Percentiles rank a stretch among this genome's conserved stretches.
Conservation (phyloP, 495 filamentous ascomycete genomes). For the Staphylotrichum tortipilum region DNA sequence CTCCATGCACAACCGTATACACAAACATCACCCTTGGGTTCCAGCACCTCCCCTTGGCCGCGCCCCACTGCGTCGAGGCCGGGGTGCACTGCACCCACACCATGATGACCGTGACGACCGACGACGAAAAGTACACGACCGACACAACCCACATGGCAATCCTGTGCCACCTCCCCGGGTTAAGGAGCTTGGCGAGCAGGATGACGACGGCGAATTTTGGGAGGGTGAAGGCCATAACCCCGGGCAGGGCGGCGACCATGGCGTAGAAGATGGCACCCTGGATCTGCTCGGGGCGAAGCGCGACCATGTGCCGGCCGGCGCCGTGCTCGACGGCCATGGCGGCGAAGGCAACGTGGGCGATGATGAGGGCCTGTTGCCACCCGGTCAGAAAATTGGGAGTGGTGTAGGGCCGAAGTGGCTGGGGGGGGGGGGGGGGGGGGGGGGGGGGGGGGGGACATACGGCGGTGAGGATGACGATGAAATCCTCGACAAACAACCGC, state of each 20-base stretch:
- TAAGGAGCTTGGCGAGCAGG: constrained; percentile 15
- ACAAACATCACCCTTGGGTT: constrained; percentile 15
- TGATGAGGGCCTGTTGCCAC: too few relatives aligned
- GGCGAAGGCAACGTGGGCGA: too few relatives aligned
- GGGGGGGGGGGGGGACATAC: too few relatives aligned
- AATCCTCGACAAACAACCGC: constrained; percentile 10
- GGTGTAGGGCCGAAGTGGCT: too few relatives aligned
- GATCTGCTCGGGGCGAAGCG: constrained; percentile 6
- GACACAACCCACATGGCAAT: constrained; percentile 15
- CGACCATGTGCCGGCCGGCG: constrained; percentile 11
- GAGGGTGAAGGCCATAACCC: constrained; percentile 14
- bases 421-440: too few relatives aligned
- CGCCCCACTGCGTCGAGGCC: constrained; percentile 13
- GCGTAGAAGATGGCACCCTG: constrained; percentile 11
- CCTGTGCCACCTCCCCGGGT: constrained; percentile 8
- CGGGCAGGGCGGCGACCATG: constrained; percentile 16
- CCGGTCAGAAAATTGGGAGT: too few relatives aligned
- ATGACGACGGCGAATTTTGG: constrained; percentile 22
- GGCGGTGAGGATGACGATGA: not conserved
- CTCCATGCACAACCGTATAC: constrained; percentile 14
- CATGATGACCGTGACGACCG: constrained; percentile 14
- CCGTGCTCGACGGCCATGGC: constrained; percentile 9
- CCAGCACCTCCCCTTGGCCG: constrained; percentile 8
- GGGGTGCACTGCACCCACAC: constrained; percentile 21
- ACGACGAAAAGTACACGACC: constrained; percentile 7